Conservation (phyloP, 2,329 filamentous ascomycete genomes). For the Sarocladiaceae sp. region DNA sequence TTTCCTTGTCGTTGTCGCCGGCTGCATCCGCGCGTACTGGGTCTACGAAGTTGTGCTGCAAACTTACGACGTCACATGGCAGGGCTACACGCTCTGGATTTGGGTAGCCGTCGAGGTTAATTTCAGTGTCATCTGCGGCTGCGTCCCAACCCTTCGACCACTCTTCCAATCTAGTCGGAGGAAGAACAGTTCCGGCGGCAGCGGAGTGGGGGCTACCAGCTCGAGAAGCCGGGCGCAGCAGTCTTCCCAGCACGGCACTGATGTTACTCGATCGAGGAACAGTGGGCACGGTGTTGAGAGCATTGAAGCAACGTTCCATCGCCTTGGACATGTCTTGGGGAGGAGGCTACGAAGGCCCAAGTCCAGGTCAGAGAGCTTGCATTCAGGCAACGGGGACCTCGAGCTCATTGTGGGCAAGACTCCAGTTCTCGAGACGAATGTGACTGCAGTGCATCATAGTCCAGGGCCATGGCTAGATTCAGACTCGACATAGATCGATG, state of each 20-base stretch:
- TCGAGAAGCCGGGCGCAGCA: neutral
- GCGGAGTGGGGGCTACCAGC: neutral
- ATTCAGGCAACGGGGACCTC: neutral
- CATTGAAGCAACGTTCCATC: neutral
- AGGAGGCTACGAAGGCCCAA: neutral
- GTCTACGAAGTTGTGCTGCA: slow-evolving; percentile 27
- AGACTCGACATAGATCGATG: neutral
- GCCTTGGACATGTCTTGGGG: neutral
- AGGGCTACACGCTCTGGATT: slow-evolving; percentile 35
- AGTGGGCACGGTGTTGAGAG: neutral
- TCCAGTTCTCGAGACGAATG: neutral
- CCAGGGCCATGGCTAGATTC: neutral
- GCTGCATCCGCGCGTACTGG: slow-evolving; percentile 33
- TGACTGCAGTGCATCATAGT: neutral
- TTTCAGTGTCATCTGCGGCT: slow-evolving; percentile 35
- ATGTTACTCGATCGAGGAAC: neutral
- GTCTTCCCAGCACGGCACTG: no score
- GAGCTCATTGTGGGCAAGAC: neutral
- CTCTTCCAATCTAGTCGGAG: slow-evolving; percentile 17
- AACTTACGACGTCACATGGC: slow-evolving; percentile 37
- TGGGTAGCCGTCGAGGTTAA: slow-evolving; percentile 38
- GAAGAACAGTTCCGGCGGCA: slow-evolving; percentile 7
- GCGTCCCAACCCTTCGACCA: slow-evolving; percentile 28
- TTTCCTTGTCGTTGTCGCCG: slow-evolving; percentile 30
- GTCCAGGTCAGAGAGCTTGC: neutral